Base-by-base conservation (phyloP, 2,329 filamentous ascomycete genomes). In the Albifimbria verrucaria region DNA sequence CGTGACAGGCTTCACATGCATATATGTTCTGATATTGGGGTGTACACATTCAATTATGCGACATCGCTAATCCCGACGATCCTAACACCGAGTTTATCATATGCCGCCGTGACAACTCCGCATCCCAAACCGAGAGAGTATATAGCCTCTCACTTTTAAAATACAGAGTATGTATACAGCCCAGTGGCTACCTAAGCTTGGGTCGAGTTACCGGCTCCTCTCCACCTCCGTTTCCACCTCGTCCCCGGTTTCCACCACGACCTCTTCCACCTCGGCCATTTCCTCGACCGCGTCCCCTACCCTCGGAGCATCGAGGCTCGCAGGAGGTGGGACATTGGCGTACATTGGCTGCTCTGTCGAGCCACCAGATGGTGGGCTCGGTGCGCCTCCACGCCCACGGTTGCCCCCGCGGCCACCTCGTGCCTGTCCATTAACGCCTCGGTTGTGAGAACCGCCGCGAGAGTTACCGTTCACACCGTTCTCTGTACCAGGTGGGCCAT, bases 311-410 rank as follows among this genome's bases (percentile, higher is more conserved):
- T 86, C 78, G 12, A 88, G 69, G 43, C 66, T 78, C 2, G 80
- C 68, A 1, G 87, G 86, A 21, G 86, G 87, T 25, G 83, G 82
- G 7, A 86, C 80, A 17, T 78, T 78, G 53, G 77, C 77, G 61
- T 82, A 87, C 28, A 66, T 67, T 45, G 62, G 62, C 54, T 63
- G 62, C 20, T 62, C 52, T 22, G 52, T 51, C 49, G 49, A 55
- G 28, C 44, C 54, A 6, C 54, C 42, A 10, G 49, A 36, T 20
- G 51, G 61, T 26, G 64, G 57, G 18, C 56, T 60, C 9, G 58
- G 47, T 44, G 54, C 63, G 21, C 24, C 22, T 4, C 46, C 46
- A 7, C 46, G n/a, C 12, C 69, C 66, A 12, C 67, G 66, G 15
- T 65, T 66, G 32, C 67, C 62, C 5, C 70, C 68, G 20, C 69